Base-by-base conservation (phyloP, 306 rosid species). In the Coriaria nepalensis region DNA sequence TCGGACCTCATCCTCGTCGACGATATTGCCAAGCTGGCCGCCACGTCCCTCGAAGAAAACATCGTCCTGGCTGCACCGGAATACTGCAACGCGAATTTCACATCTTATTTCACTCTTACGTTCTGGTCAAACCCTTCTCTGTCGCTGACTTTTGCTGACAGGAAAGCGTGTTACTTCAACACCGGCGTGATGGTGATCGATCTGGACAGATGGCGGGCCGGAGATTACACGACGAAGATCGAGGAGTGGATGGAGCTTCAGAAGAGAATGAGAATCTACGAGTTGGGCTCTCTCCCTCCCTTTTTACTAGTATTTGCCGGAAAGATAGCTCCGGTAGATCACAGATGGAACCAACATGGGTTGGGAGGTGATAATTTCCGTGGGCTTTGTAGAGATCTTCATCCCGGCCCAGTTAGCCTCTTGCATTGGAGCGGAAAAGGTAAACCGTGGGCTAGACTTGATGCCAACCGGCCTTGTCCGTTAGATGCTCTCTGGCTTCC, bases 361-460 rank as follows among this genome's bases (percentile, higher is more conserved):
- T 75, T 87, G 0, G 94, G 94, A 0, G 94, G 96, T 0, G 96
- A 87, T 13, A 87, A 87, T 40, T 80, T 71, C 37, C 55, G 81
- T 7, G 96, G 94, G 2, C 76, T 87, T 0, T 87, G 96, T 47
- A 56, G 96, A 32, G 63, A 87, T 70, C 75, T 87, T 4, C 96
- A 87, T 44, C 87, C 87, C 2, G 96, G 96, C 6, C 86, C 96
- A 0, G 96, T 77, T 5, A 87, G 96, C 47, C 57, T 87, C 13
- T 59, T 87, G 71, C 96, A 87, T 76, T 87, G 96, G 96, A 87
- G 96, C 47, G 96, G 94, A 4, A 87, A 87, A 68, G 96, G 94
- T 4, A 87, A 87, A 58, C 96, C 96, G 0, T 87, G 96, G 96
- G 96, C 68, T 6, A 56, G 96, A 6, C 72, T 87, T 37, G 96